Base-by-base conservation (phyloP, 306 rosid species). In the Cicer arietinum region DNA sequence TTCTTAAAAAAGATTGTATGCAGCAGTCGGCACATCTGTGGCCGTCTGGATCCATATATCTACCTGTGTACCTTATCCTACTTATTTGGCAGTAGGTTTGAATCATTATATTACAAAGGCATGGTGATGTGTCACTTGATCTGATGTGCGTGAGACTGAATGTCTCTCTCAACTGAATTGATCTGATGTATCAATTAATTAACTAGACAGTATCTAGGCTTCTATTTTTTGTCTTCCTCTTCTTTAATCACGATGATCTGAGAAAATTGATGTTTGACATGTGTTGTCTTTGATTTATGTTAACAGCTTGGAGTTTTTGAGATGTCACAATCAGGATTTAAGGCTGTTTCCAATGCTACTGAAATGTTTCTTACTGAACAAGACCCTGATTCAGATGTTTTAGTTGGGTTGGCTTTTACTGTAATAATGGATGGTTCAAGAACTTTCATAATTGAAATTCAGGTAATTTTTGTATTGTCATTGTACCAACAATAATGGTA, bases 361-460 rank as follows among this genome's bases (percentile, higher is more conserved):
- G 90, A 79, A 83, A 90, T 94, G 82, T 94, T 90, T 81, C 77
- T 92, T 77, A 88, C 93, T 51, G 90, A 91, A 62, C 93, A 91
- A 70, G 56, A 77, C 78, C 64, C 83, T 3, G 88, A 85, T 74
- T 94, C 98, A n/a, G 89, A 90, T 22, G 30, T 70, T 83, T 83
- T 90, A 73, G 90, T 96, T 22, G 98, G 98, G 22, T 65, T 85
- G 61, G 97, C 98, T 43, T 85, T 90, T 86, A 90, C 98, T 47
- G 98, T 87, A 40, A 73, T 88, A 69, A 90, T 94, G 95, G 98
- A 94, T 86, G 97, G 96, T 43, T 85, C 98, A 79, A 91, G 96
- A 73, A 81, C 88, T 77, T 94, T 94, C 81, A 86, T 94, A 51
- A 80, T 94, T 42, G 98, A 94, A 85, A 85, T 94, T 82, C 98